A percentile compares a stretch with the other conserved stretches of the same genome.
These are phyloP conservation scores for Kodamaea fukazawae DNA, from an alignment of 805 yeast species.

Conservation along the genomic window DNA sequence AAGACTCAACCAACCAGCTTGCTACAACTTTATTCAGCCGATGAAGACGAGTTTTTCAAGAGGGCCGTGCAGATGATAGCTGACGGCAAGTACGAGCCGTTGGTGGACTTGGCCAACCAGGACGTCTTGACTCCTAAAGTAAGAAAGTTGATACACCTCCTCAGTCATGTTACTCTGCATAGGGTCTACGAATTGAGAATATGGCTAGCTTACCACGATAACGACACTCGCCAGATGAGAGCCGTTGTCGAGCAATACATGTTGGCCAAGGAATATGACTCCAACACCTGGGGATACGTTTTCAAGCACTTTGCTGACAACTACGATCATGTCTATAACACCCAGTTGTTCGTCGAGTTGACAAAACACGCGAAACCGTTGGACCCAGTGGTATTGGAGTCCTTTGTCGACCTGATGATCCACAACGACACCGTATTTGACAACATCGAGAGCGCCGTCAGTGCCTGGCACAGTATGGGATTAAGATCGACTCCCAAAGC, in stretches of 20 bases:
- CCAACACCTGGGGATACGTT: conserved; percentile 27
- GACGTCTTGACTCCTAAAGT: conserved; percentile 3
- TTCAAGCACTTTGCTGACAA: conserved; percentile 29
- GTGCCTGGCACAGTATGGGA: conserved; percentile 26
- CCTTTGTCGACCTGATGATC: conserved; percentile 23
- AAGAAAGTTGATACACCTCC: background rate
- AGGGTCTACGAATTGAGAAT: conserved; percentile 17
- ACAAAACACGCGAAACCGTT: conserved; percentile 21
- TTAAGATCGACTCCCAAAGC: conserved; percentile 26
- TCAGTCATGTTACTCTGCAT: background rate
- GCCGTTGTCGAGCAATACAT: conserved; percentile 21
- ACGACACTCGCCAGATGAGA: conserved; percentile 26
- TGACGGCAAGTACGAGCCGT: conserved; percentile 9
- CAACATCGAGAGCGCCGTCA: conserved; percentile 20
- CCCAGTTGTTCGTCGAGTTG: conserved; percentile 23
- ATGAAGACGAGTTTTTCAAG: conserved; percentile 1
- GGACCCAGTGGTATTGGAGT: conserved; percentile 25
- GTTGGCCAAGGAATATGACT: conserved; percentile 17
- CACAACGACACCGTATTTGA: conserved; percentile 32
- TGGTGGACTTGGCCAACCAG: conserved; percentile 4
- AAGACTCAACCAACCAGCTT: too few relatives aligned
- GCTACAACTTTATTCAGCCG: background rate
- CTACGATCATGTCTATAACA: conserved; percentile 34
- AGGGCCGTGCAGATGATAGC: background rate
- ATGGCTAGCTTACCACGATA: conserved; percentile 36